Conservation (phyloP, 352 stramenopile genomes). For the Phytophthora europaea region DNA sequence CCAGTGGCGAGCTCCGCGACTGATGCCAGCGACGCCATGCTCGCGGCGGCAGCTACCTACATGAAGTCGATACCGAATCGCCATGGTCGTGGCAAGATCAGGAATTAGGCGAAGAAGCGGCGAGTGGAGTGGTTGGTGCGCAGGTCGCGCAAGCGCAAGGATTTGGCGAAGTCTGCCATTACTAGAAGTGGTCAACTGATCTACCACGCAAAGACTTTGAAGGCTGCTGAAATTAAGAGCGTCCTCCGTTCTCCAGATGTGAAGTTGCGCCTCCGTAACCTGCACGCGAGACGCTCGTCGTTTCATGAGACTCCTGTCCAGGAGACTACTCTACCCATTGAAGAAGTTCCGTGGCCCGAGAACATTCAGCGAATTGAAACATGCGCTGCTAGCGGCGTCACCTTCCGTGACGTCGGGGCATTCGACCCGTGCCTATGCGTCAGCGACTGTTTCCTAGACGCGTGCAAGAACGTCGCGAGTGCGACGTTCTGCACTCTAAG, state of each 20-base stretch:
- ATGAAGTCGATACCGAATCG: neutral
- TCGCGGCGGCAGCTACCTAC: neutral
- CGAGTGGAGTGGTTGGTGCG: neutral
- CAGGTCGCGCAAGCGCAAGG: neutral
- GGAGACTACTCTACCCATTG: neutral
- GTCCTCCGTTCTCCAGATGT: neutral
- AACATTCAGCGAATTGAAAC: too few species aligned
- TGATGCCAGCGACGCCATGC: neutral
- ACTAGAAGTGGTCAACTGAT: neutral
- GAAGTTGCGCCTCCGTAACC: neutral
- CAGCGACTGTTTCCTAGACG: too few species aligned
- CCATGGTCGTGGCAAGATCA: neutral
- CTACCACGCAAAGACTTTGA: neutral
- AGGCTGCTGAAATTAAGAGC: neutral
- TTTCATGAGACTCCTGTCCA: neutral
- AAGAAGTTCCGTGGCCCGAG: neutral
- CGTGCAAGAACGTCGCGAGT: too few species aligned
- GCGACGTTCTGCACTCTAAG: too few species aligned
- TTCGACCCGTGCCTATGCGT: too few species aligned
- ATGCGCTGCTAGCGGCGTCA: neutral
- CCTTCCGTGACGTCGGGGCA: too few species aligned
- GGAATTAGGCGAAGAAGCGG: neutral
- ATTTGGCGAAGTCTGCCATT: neutral
- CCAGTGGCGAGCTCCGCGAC: too few species aligned
- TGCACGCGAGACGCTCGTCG: neutral